These are phyloP conservation scores for Acanthamoeba lugdunensis DNA, from an alignment of 208 protist species.

Conservation along the genomic window DNA sequence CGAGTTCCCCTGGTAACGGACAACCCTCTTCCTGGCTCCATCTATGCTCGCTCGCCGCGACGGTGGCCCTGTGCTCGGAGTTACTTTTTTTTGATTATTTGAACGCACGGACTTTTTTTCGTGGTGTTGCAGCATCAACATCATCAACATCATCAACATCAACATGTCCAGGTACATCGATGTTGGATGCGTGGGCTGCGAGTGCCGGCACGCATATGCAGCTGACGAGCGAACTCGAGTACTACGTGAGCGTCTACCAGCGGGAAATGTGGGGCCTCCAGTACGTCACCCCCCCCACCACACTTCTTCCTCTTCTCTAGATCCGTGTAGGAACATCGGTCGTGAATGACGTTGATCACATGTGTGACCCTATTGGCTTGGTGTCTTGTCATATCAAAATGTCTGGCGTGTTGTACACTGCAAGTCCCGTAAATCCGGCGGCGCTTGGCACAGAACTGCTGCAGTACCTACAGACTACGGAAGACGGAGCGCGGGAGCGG, in stretches of 20 bases:
- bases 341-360: too few species aligned
- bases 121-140: neutral
- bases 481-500: neutral
- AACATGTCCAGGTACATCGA: neutral
- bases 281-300: neutral
- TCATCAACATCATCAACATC: neutral
- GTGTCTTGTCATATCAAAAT: neutral
- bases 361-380: neutral
- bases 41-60: too few species aligned
- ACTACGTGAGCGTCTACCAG: neutral
- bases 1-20: too few species aligned
- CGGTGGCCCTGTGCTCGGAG: too few species aligned
- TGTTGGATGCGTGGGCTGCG: neutral
- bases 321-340: neutral
- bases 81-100: too few species aligned
- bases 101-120: too few species aligned
- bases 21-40: too few species aligned
- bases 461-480: constrained; percentile 1
- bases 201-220: neutral
- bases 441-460: neutral
- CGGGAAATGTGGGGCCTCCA: constrained; percentile 24
- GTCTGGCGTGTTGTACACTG: neutral
- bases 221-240: constrained; percentile 7
- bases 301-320: neutral
- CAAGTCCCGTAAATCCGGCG: constrained; percentile 6